phyloP scores from a whole-genome alignment of 2,329 filamentous ascomycete genomes.

The Claviceps sp. region DNA sequence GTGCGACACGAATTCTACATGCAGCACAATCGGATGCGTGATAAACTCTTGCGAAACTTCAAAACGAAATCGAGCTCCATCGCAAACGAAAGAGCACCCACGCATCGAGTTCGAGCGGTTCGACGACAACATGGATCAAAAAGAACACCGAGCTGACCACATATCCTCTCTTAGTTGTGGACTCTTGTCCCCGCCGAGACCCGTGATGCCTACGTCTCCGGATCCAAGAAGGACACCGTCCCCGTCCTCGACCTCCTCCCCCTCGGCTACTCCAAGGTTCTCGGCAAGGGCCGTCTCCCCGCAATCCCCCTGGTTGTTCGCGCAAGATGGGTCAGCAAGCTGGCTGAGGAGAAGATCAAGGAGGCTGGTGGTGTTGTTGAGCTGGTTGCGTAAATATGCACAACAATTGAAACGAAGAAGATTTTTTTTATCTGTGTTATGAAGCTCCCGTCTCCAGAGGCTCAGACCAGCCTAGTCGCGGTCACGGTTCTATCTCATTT shows the following conservation, averaged over 20 bases:
- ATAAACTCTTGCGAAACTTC: not conserved
- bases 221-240: slow-evolving; percentile 74
- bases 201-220: slow-evolving; percentile 79
- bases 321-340: slow-evolving; percentile 86
- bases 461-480: no score
- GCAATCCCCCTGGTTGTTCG: slow-evolving; percentile 88
- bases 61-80: no score
- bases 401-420: not conserved
- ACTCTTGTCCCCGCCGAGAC: slow-evolving; percentile 85
- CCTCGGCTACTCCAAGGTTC: slow-evolving; percentile 95
- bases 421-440: not conserved
- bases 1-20: not conserved
- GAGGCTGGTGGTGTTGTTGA: slow-evolving; percentile 92
- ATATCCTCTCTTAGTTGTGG: slow-evolving; percentile 55
- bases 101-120: not conserved
- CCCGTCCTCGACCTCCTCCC: slow-evolving; percentile 96
- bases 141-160: slow-evolving; percentile 14
- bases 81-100: not conserved
- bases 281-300: slow-evolving; percentile 95
- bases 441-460: not conserved
- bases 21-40: not conserved
- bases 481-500: no score
- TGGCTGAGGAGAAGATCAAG: slow-evolving; percentile 98
- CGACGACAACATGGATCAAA: not conserved
- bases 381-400: slow-evolving; percentile 61